phyloP scores from a whole-genome alignment of 768 basidiomycete species.

The Rhizopogon vinicolor region DNA sequence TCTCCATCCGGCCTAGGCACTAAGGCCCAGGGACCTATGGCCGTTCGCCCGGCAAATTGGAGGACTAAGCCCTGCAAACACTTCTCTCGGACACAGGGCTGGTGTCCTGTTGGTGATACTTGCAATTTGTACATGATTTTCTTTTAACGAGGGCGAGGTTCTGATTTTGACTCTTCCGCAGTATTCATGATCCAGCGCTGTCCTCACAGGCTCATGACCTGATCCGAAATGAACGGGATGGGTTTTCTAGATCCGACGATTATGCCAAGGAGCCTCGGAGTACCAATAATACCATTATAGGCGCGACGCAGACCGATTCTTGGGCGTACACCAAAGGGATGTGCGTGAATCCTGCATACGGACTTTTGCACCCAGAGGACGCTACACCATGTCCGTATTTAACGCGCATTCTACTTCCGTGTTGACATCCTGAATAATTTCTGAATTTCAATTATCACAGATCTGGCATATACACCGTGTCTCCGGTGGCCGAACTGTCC shows the following conservation, averaged over 20 bases:
- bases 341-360: slow-evolving; percentile 23
- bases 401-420: neutral
- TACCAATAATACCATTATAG: neutral
- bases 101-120: slow-evolving; percentile 37
- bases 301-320: slow-evolving; percentile 23
- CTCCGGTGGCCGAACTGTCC: slow-evolving; percentile 27
- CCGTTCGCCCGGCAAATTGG: slow-evolving; percentile 19
- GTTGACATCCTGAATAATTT: neutral
- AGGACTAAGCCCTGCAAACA: slow-evolving; percentile 37
- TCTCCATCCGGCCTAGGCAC: neutral
- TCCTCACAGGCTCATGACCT: neutral
- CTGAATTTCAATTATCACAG: slow-evolving; percentile 12
- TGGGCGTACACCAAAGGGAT: slow-evolving; percentile 34
- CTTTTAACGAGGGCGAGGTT: neutral
- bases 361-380: slow-evolving; percentile 27
- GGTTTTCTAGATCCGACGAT: neutral
- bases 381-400: slow-evolving; percentile 27
- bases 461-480: slow-evolving; percentile 32
- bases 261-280: neutral
- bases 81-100: slow-evolving; percentile 36
- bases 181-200: slow-evolving; percentile 14
- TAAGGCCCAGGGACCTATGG: neutral
- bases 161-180: slow-evolving; percentile 2
- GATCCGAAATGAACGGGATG: neutral
- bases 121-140: slow-evolving; percentile 36